Evolutionary conservation across 495 filamentous ascomycete species (phyloP), one percentile per base, ranked within the genome.

Genomic region (Trichocladium uniseriatum): DNA sequence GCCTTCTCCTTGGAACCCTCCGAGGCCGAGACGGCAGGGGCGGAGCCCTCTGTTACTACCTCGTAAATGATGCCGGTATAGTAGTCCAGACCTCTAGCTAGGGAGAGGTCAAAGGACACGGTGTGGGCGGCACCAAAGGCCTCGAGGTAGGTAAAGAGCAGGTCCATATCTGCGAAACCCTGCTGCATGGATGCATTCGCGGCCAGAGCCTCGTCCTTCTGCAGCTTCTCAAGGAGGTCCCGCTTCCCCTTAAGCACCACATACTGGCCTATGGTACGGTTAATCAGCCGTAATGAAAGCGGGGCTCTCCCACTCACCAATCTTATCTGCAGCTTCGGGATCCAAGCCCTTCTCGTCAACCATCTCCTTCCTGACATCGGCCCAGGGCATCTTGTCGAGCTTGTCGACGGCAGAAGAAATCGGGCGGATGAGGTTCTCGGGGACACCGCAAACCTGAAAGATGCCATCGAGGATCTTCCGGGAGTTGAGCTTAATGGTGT

Each of bases 401-500:
- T 97, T 97, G 70, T 97, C 91, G 14, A 97, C 91, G 4, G 91
- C 91, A 20, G 82, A 87, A 13, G 83, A 89, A 54, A 95, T 95
- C 9, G 81, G 79, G 15, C 91, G 77, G 50, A 94, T 83, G 72
- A 92, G 89, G 39, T 94, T 82, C 32, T 73, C 70, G 1, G 91
- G 89, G 16, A 97, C 91, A 48, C 91, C 90, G 57, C 84, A 90
- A 15, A 95, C 85, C 56, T 83, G 77, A 64, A 97, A 97, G 40
- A 97, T 74, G 32, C 91, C 91, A 52, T 97, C 91, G 34, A 97
- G 77, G 28, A 96, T 89, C 64, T 94, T 94, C 43, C 91, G 77
- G 73, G 95, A 89, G 73, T 96, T 97, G 64, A 95, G 76, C 74
- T 96, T 96, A 68, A 96, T 90, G 5, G 83, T 90, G 56, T 72